Conservation (phyloP, 2,329 filamentous ascomycete species). For the Phaeosphaeria sp. region DNA sequence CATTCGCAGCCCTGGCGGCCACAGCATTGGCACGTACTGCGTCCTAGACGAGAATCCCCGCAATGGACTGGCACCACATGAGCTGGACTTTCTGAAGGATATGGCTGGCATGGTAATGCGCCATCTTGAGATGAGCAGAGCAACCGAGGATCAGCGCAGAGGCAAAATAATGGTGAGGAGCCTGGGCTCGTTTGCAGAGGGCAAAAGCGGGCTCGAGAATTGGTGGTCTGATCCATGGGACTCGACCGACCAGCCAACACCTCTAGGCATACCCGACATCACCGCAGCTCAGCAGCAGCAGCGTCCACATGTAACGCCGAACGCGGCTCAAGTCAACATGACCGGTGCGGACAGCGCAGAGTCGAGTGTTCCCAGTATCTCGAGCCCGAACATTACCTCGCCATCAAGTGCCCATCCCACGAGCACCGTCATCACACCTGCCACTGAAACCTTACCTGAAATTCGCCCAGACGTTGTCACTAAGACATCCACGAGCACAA, state of each 20-base stretch:
- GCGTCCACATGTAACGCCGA: constrained; percentile 26
- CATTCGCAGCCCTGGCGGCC: constrained; percentile 63
- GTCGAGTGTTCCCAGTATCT: constrained; percentile 26
- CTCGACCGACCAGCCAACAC: constrained; percentile 15
- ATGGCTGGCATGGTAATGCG: constrained; percentile 63
- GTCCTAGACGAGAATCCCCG: constrained; percentile 65
- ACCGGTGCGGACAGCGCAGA: constrained; percentile 24
- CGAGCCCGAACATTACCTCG: constrained; percentile 22
- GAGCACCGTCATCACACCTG: constrained; percentile 28
- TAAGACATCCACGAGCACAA: constrained; percentile 31
- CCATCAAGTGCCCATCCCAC: constrained; percentile 23
- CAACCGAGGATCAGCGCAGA: constrained; percentile 59
- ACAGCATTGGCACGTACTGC: constrained; percentile 66
- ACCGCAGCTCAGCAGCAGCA: constrained; percentile 12
- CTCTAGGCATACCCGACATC: constrained; percentile 17
- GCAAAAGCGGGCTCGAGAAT: constrained; percentile 42
- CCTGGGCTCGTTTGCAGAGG: constrained; percentile 46
- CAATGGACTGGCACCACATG: constrained; percentile 55
- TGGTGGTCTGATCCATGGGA: constrained; percentile 44
- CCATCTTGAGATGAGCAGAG: constrained; percentile 65
- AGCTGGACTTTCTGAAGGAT: constrained; percentile 63
- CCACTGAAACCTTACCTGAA: constrained; percentile 29
- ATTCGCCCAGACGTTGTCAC: constrained; percentile 20
- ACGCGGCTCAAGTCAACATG: constrained; percentile 21
- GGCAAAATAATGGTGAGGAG: constrained; percentile 61